Conservation (phyloP, 2,329 filamentous ascomycete species). For the Orbilia javanica region DNA sequence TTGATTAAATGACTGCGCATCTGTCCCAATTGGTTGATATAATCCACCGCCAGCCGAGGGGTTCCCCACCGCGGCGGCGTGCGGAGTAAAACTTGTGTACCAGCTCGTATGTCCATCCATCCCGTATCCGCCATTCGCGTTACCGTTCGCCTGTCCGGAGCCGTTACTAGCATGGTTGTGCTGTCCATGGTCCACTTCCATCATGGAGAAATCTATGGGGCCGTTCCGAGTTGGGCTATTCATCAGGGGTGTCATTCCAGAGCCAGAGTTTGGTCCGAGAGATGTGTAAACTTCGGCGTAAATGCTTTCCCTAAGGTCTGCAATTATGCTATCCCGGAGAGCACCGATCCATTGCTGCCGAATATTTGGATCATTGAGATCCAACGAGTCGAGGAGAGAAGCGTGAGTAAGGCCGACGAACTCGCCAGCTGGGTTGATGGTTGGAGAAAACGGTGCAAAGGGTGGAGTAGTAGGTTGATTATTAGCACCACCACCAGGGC, state of each 20-base stretch:
- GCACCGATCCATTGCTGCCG: constrained; percentile 60
- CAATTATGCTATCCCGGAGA: constrained; percentile 60
- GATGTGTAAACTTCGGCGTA: constrained; percentile 49
- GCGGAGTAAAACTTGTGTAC: constrained; percentile 48
- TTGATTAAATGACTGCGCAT: constrained; percentile 56
- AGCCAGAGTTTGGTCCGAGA: constrained; percentile 30
- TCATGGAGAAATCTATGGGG: constrained; percentile 51
- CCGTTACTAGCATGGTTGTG: constrained; percentile 32
- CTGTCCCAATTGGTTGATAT: constrained; percentile 47
- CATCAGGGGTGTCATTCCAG: constrained; percentile 34
- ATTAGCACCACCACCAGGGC: constrained; percentile 42
- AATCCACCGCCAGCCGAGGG: constrained; percentile 47
- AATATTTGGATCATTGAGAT: constrained; percentile 60
- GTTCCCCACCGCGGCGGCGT: constrained; percentile 38
- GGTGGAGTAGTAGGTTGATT: constrained; percentile 55
- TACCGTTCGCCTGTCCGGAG: constrained; percentile 42
- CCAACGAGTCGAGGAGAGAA: constrained; percentile 58
- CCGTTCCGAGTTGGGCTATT: constrained; percentile 52
- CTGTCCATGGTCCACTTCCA: constrained; percentile 51
- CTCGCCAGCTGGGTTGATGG: constrained; percentile 44
- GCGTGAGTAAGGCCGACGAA: constrained; percentile 59
- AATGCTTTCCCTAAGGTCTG: constrained; percentile 39
- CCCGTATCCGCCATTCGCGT: constrained; percentile 48
- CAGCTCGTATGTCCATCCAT: constrained; percentile 43
- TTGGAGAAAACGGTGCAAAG: constrained; percentile 49